Evolutionary conservation across 1,139 yeast genomes (phyloP), one percentile per base, ranked within the genome.

Genomic region (Blastobotrys serpentis): DNA sequence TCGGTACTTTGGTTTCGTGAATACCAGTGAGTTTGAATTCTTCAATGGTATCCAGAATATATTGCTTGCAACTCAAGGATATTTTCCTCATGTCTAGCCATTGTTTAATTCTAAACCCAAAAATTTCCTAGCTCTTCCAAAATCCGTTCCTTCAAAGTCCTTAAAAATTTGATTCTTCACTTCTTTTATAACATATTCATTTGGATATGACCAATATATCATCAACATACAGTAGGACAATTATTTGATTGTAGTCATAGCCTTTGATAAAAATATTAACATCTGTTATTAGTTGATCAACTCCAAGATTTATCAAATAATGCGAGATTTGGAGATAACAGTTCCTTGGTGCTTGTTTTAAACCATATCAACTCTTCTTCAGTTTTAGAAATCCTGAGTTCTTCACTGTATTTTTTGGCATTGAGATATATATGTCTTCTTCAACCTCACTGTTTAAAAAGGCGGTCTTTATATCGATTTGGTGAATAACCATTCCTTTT

Each of bases 331-430:
- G 26, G 13, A 21, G 18, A 13, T 38, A 38, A 29, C 30, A 21
- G 29, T 13, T 21, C 17, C 26, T 21, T 16, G 42, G 42, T 21
- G 42, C 29, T 21, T 38, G 42, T n/a, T 38, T 38, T 8, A 38
- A 16, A 13, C 42, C 29, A 38, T 38, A 38, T 14, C 11, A 30
- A 18, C 42, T 36, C 11, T 17, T 36, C 40, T 38, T 38, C 29
- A 38, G 13, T 16, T 30, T 11, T 4, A 21, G 7, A 4, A 16
- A 29, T 8, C 25, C 14, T 8, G 10, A 25, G 6, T 21, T n/a
- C 26, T 37, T 21, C 13, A 33, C 4, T 16, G 38, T 33, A n/a
- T 23, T 30, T 14, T 38, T 38, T n/a, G 29, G 42, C 11, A 22
- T 25, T 18, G 26, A 5, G 13, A 21, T n/a, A 38, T 21, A 38